Evolutionary conservation across 2,329 filamentous ascomycete species (phyloP), one percentile per base, ranked within the genome.

Genomic region (Alternaria arborescens): DNA sequence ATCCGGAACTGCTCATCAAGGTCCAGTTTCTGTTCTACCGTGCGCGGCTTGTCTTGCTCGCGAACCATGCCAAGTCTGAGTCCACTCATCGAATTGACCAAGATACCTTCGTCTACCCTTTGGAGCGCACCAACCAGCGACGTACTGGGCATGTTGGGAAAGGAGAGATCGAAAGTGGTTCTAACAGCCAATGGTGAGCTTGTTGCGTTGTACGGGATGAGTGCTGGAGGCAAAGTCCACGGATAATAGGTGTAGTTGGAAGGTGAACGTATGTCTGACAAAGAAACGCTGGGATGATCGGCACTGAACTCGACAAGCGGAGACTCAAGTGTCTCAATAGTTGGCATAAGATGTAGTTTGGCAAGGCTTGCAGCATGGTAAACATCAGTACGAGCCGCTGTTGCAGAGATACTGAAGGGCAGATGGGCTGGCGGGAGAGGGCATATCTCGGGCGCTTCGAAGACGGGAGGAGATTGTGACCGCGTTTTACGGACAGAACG

Each of bases 341-440:
- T 81, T 5, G 91, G 91, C 72, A 92, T 91, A 38, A 90, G 84
- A 75, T 97, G 91, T 28, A 98, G 82, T 47, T 92, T 88, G 28
- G 94, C 91, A 65, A 98, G 85, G 64, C 89, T 92, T 20, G 94
- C 92, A 6, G 94, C 94, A 72, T 97, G 93, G 78, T 94, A 99
- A 8, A 97, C 81, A 73, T 98, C 93, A 0, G 85, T 79, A 48
- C 94, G 87, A 8, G 92, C 89, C 42, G 93, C 92, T 4, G 91
- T 92, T 12, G 89, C 87, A 6, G 94, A 98, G 7, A 92, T 86
- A 1, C 88, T 90, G 41, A 97, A 84, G 0, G 89, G 88, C 4
- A 89, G 77, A 0, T 82, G 76, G 3, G 79, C 65, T 12, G 88
- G 86, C 10, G 89, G 86, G 2, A 84, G 80, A 28, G 91, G 91